phyloP scores from a whole-genome alignment of 495 filamentous ascomycete genomes.

The Corynascus novoguineensis region DNA sequence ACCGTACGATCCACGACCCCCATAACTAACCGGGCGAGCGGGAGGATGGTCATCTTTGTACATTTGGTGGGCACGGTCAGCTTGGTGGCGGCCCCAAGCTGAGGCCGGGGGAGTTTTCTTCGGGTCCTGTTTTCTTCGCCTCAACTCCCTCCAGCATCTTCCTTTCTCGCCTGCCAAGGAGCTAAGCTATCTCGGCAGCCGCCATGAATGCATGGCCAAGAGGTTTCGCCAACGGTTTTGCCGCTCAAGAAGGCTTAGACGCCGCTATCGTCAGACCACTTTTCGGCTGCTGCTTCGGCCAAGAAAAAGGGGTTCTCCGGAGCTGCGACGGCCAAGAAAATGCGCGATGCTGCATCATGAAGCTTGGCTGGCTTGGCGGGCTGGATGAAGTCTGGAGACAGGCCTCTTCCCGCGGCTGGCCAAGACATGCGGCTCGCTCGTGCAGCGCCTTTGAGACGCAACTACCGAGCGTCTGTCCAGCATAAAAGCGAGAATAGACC shows the following conservation, averaged over 20 bases:
- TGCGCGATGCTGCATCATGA: neutral
- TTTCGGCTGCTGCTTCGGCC: neutral
- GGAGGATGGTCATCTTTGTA: slow-evolving; percentile 12
- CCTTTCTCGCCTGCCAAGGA: neutral
- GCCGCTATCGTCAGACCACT: neutral
- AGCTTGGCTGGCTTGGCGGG: slow-evolving; percentile 5
- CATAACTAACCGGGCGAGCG: neutral
- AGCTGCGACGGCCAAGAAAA: slow-evolving; percentile 8
- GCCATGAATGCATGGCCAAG: neutral
- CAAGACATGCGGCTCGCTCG: neutral
- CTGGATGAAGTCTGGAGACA: neutral
- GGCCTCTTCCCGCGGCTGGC: neutral
- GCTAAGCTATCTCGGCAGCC: neutral
- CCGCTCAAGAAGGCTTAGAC: neutral
- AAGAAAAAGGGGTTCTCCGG: neutral
- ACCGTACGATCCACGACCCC: slow-evolving; percentile 14
- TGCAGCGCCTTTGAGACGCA: neutral
- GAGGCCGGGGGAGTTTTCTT: neutral
- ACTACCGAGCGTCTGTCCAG: too few relatives aligned
- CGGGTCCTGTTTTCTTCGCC: neutral
- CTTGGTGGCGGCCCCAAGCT: neutral
- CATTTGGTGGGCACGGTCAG: neutral
- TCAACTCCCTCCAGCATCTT: neutral
- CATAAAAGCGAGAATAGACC: too few relatives aligned
- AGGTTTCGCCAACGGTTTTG: neutral